Evolutionary conservation across 202 grass and related monocot species (phyloP).

Genomic region (Musa balbisiana): DNA sequence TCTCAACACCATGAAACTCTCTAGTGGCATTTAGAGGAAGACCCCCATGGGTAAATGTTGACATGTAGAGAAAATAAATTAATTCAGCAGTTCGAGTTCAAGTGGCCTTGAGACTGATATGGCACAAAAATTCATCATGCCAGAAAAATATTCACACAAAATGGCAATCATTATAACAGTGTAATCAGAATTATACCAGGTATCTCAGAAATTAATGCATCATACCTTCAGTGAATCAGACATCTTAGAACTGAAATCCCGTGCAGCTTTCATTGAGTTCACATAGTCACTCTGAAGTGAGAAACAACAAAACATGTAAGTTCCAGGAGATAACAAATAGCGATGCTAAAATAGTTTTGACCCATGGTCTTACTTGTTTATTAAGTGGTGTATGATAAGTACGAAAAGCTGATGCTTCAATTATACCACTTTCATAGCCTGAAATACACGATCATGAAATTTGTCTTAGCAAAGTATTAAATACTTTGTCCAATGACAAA

Average conservation of each 20-base stretch:
- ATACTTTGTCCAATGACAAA: not conserved
- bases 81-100: too few relatives aligned
- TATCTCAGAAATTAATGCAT: slow-evolving; percentile 11
- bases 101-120: too few relatives aligned
- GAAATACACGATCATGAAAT: slow-evolving; percentile 22
- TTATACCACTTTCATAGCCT: slow-evolving; percentile 74
- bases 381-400: slow-evolving; percentile 98
- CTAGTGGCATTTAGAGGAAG: too few relatives aligned
- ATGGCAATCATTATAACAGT: not conserved
- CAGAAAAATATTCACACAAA: not conserved
- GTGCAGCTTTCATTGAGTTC: slow-evolving; percentile 81
- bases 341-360: slow-evolving; percentile 21
- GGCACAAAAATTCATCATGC: not conserved
- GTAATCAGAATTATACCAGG: not conserved
- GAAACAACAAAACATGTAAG: slow-evolving; percentile 12
- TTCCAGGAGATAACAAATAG: not conserved
- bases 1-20: too few relatives aligned
- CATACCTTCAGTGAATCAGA: slow-evolving; percentile 84
- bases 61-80: too few relatives aligned
- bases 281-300: slow-evolving; percentile 75
- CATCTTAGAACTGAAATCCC: slow-evolving; percentile 83
- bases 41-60: too few relatives aligned
- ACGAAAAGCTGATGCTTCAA: slow-evolving; percentile 77
- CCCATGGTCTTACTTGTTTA: slow-evolving; percentile 65
- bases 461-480: not conserved